A percentile compares a stretch with the other conserved stretches of the same genome.
Evolutionary conservation across 257 asterid species (phyloP).

Genomic region (Knoxia roxburghii): DNA sequence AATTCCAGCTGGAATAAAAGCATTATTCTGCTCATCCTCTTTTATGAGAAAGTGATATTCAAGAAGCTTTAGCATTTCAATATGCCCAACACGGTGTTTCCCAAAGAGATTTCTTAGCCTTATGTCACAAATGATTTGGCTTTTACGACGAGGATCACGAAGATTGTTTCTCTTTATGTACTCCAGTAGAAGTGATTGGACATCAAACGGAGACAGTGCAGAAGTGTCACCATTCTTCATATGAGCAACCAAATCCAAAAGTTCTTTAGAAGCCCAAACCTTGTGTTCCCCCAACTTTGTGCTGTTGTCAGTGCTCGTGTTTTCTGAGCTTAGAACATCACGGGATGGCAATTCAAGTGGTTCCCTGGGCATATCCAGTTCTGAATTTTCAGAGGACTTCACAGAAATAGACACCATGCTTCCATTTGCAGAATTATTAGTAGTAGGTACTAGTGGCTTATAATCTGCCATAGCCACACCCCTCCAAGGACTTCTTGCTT

Average conservation of each 20-base stretch:
- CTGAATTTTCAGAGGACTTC: conserved; percentile 32
- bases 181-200: conserved; percentile 53
- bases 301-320: conserved; percentile 20
- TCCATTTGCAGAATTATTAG: conserved; percentile 24
- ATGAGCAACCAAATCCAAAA: conserved; percentile 68
- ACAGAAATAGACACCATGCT: conserved; percentile 24
- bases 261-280: conserved; percentile 74
- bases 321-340: conserved; percentile 21
- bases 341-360: conserved; percentile 9
- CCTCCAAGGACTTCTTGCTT: conserved; percentile 56
- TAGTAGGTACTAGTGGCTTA: conserved; percentile 24
- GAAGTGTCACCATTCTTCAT: conserved; percentile 71
- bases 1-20: conserved; percentile 53
- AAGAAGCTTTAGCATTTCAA: conserved; percentile 82
- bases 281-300: conserved; percentile 17
- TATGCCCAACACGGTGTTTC: conserved; percentile 61
- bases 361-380: conserved; percentile 25
- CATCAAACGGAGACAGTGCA: conserved; percentile 56
- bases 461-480: conserved; percentile 30
- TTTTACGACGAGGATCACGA: conserved; percentile 63
- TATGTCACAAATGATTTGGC: conserved; percentile 63
- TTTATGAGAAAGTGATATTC: conserved; percentile 57
- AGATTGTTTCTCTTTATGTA: conserved; percentile 68
- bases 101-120: conserved; percentile 74
- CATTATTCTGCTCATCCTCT: conserved; percentile 43